Evolutionary conservation across 2,329 filamentous ascomycete species (phyloP).

Genomic region (Sporothrix mexicana): DNA sequence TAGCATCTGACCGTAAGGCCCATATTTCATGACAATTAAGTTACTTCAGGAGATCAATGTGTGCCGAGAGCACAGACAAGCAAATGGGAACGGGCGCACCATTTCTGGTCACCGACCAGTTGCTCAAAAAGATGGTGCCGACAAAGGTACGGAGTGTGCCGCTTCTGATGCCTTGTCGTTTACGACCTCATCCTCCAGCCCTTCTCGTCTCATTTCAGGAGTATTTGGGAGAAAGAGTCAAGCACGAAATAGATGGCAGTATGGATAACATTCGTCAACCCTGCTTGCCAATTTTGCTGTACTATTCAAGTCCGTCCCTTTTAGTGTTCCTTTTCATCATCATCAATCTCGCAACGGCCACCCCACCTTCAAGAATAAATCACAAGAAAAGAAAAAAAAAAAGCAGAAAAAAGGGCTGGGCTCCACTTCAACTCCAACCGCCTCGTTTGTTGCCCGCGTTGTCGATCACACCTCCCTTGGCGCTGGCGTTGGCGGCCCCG

Average conservation of each 20-base stretch:
- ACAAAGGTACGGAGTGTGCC: not conserved
- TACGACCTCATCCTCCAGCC: not conserved
- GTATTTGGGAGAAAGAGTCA: too few species aligned
- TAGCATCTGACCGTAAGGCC: not conserved
- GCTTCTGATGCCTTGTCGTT: not conserved
- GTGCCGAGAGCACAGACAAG: not conserved
- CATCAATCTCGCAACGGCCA: slow-evolving; percentile 9
- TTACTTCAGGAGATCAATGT: not conserved
- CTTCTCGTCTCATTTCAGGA: not conserved
- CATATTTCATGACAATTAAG: not conserved
- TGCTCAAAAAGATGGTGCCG: not conserved
- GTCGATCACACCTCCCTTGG: slow-evolving; percentile 33
- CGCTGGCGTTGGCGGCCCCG: slow-evolving; percentile 11
- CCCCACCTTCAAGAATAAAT: slow-evolving; percentile 16
- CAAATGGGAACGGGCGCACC: not conserved
- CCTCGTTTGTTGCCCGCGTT: slow-evolving; percentile 26
- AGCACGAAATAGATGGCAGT: too few species aligned
- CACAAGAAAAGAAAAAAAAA: slow-evolving; percentile 13
- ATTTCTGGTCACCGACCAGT: slow-evolving; percentile 24
- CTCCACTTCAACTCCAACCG: slow-evolving; percentile 30
- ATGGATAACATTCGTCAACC: not conserved
- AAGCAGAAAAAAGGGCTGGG: slow-evolving; percentile 14
- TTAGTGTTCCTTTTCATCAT: not conserved
- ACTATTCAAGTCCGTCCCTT: not conserved
- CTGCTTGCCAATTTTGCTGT: not conserved